These are phyloP conservation scores for Tylopilus vinaceipallidus DNA, from an alignment of 768 basidiomycete genomes.

Conservation along the genomic window DNA sequence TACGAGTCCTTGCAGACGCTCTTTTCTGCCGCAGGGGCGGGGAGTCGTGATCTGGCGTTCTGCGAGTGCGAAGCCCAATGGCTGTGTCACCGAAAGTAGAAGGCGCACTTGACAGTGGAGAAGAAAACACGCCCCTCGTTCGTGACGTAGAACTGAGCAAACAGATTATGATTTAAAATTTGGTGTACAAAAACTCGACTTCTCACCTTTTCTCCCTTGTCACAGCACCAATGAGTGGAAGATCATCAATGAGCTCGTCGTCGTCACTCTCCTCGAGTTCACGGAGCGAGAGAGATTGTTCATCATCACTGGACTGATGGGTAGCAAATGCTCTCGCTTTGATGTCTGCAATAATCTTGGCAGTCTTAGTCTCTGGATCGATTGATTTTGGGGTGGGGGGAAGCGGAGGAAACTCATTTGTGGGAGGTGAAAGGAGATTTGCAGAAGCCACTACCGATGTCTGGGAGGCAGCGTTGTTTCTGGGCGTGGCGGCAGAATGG, in stretches of 20 bases:
- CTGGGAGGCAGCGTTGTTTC: constrained; percentile 7
- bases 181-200: constrained; percentile 8
- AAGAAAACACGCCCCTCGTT: constrained; percentile 15
- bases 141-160: neutral
- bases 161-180: neutral
- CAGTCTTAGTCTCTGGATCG: constrained; percentile 43
- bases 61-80: neutral
- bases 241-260: constrained; percentile 36
- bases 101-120: constrained; percentile 22
- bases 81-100: constrained; percentile 5
- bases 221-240: constrained; percentile 11
- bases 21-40: constrained; percentile 10
- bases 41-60: neutral
- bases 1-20: constrained; percentile 22
- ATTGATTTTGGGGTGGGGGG: constrained; percentile 34
- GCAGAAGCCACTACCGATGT: constrained; percentile 12
- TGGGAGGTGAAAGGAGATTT: constrained; percentile 22
- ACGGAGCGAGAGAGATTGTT: constrained; percentile 35
- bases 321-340: constrained; percentile 58
- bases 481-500: constrained; percentile 1
- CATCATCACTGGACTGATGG: constrained; percentile 45
- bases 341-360: constrained; percentile 60
- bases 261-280: constrained; percentile 53
- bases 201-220: too few species aligned
- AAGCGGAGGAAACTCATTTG: constrained; percentile 18